Conservation (phyloP, 2,329 filamentous ascomycete genomes). For the Arachnopeziza araneosa region DNA sequence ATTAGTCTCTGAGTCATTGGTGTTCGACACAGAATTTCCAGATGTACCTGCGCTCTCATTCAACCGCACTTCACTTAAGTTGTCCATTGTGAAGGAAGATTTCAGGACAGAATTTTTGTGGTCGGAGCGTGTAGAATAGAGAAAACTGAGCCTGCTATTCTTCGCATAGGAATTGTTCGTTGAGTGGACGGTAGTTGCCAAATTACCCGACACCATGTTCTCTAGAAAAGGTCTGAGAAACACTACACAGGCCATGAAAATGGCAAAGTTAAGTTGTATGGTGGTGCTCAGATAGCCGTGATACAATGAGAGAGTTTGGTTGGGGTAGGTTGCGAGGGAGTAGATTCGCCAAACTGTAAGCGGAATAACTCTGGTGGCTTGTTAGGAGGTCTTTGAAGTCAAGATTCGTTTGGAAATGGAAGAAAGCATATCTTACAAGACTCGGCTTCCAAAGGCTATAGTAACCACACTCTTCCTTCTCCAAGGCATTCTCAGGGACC, state of each 20-base stretch:
- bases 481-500: conserved; percentile 38
- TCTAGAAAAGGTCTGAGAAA: conserved; percentile 22
- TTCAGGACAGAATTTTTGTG: conserved; percentile 4
- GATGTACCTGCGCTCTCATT: not conserved
- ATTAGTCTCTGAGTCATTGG: not conserved
- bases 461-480: conserved; percentile 28
- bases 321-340: conserved; percentile 9
- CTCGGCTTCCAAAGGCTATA: conserved; percentile 16
- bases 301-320: conserved; percentile 15
- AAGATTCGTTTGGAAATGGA: not conserved
- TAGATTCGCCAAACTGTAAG: conserved; percentile 21
- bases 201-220: conserved; percentile 14
- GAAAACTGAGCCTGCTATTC: conserved; percentile 8
- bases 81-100: conserved; percentile 3
- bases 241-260: conserved; percentile 18
- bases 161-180: conserved; percentile 11
- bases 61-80: not conserved
- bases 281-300: conserved; percentile 15
- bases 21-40: not conserved
- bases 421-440: conserved; percentile 30
- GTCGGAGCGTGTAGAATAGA: conserved; percentile 3
- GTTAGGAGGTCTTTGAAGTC: conserved; percentile 4
- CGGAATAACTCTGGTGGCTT: conserved; percentile 30
- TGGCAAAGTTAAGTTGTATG: conserved; percentile 18
- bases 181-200: conserved; percentile 9